Percentiles rank a stretch among this genome's conserved stretches.
Evolutionary conservation across 2,329 filamentous ascomycete genomes (phyloP).

Genomic region (Uncinocarpus reesii): DNA sequence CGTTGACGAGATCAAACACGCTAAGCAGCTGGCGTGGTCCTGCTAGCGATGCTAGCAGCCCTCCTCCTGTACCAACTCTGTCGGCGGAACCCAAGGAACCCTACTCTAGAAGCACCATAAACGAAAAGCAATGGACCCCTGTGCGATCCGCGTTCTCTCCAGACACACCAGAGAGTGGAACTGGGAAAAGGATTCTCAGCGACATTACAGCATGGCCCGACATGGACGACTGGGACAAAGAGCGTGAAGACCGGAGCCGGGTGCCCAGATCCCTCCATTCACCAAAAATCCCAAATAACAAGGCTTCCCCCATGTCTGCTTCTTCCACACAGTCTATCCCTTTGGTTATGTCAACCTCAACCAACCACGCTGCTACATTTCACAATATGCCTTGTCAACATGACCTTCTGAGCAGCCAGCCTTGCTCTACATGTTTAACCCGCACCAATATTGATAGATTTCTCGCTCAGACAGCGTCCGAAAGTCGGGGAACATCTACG

Average conservation of each 20-base stretch:
- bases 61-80: constrained; percentile 24
- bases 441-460: constrained; percentile 20
- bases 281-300: constrained; percentile 9
- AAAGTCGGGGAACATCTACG: constrained; percentile 37
- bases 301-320: constrained; percentile 14
- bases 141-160: constrained; percentile 26
- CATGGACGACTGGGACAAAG: constrained; percentile 12
- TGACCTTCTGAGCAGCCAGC: constrained; percentile 7
- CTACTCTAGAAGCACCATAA: constrained; percentile 1
- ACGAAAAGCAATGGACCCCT: constrained; percentile 16
- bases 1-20: constrained; percentile 32
- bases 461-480: constrained; percentile 7
- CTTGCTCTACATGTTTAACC: constrained; percentile 6
- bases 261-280: not conserved
- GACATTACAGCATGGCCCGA: constrained; percentile 19
- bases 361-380: not conserved
- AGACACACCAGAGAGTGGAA: constrained; percentile 22
- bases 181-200: constrained; percentile 13
- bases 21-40: constrained; percentile 24
- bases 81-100: constrained; percentile 12
- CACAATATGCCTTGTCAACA: constrained; percentile 3
- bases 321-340: constrained; percentile 17
- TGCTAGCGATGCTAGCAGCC: constrained; percentile 16
- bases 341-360: constrained; percentile 16
- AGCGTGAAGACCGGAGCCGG: constrained; percentile 3